Percentiles rank a stretch among this genome's conserved stretches.
phyloP scores from a whole-genome alignment of 2,329 filamentous ascomycete genomes.

The Curvularia verruculosa region DNA sequence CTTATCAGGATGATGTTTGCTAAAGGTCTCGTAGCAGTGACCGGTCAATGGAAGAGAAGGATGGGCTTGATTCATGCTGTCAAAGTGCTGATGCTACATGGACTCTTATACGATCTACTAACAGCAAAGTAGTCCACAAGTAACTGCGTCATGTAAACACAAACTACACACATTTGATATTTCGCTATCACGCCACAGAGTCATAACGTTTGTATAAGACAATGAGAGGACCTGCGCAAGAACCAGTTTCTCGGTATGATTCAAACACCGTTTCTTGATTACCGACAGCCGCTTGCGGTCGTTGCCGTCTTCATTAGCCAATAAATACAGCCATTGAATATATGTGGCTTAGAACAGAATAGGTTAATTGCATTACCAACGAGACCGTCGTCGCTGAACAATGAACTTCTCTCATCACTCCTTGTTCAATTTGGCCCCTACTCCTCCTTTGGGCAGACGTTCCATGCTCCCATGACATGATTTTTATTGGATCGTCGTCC shows the following conservation, averaged over 20 bases:
- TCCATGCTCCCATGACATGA: no score
- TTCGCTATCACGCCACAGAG: not conserved
- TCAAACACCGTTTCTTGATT: not conserved
- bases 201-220: not conserved
- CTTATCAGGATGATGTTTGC: not conserved
- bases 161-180: not conserved
- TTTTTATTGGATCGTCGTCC: not conserved
- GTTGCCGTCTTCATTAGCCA: not conserved
- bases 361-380: not conserved
- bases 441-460: not conserved
- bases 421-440: not conserved
- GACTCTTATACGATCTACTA: not conserved
- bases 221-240: not conserved
- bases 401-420: not conserved
- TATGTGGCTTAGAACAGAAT: not conserved
- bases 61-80: not conserved
- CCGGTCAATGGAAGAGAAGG: not conserved
- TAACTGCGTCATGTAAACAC: not conserved
- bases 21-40: not conserved
- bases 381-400: not conserved
- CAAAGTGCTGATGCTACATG: not conserved
- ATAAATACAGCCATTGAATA: not conserved
- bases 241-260: not conserved
- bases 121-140: not conserved
- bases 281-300: no score